Evolutionary conservation across 371 early-diverging fungal genomes (phyloP), one percentile per base, ranked within the genome.

Genomic region (Apophysomyces trapeziformis): DNA sequence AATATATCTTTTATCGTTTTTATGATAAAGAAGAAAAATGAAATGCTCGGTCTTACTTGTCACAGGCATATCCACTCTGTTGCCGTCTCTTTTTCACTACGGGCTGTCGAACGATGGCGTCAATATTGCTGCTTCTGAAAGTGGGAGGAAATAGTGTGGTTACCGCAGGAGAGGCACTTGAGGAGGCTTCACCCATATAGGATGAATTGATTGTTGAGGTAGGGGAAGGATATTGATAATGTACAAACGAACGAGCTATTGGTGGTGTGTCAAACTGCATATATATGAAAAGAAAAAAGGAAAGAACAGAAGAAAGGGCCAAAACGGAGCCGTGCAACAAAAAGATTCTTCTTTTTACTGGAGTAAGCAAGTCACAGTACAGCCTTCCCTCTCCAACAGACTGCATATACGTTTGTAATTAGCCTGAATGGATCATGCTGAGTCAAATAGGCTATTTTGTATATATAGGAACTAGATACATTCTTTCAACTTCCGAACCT

Each of bases 41-140:
- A 58, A 32, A 36, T 12, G 7, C 44, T 26, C 36, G 37, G 38
- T 16, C 61, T 58, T 68, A 76, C 77, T 68, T 77, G 54, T 77
- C 75, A 67, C 78, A 77, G 16, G 78, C 75, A 67, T 74, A 74
- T 7, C 78, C 78, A 37, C 60, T 60, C 41, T 73, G 70, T 43
- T 77, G 78, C 57, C 75, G 59, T 47, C 68, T 77, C 26, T 68
- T 70, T 32, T 70, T 72, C 37, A 39, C 14, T 47, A 44, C 59
- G 6, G 54, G n/a, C 11, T 16, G 54, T 32, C 18, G 54, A 7
- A 26, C 5, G 38, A 39, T 35, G 38, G 38, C 26, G 43, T n/a
- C 7, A 26, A 54, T 11, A 21, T 43, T 12, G 38, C 13, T 21
- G 56, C 36, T 50, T 36, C 58, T 14, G 32, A 43, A 35, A 35